Evolutionary conservation across 495 filamentous ascomycete species (phyloP).

Genomic region (Darksidea phi): DNA sequence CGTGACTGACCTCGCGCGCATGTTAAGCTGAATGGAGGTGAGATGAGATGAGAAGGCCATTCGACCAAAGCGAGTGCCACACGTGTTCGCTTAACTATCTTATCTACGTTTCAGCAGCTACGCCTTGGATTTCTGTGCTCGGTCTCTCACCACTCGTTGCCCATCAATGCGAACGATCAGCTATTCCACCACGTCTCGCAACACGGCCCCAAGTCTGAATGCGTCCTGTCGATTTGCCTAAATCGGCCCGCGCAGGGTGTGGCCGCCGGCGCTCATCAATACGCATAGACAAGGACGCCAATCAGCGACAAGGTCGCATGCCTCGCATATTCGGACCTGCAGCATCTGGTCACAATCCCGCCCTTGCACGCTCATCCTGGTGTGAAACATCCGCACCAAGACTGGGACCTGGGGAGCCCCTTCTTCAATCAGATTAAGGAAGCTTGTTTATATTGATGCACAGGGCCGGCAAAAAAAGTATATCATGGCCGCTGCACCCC

Average conservation of each 20-base stretch:
- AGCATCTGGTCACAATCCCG: background rate
- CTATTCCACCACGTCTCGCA: too few species aligned
- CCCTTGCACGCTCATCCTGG: slow-evolving; percentile 21
- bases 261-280: too few species aligned
- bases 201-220: too few species aligned
- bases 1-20: too few species aligned
- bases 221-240: too few species aligned
- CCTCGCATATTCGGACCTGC: slow-evolving; percentile 21
- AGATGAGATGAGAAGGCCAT: background rate
- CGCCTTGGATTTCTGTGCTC: too few species aligned
- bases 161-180: too few species aligned
- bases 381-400: slow-evolving; percentile 1
- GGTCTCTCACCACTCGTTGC: too few species aligned
- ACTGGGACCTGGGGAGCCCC: slow-evolving; percentile 1
- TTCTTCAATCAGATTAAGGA: background rate
- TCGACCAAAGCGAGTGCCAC: background rate
- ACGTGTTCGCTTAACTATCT: slow-evolving; percentile 1
- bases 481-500: slow-evolving; percentile 19
- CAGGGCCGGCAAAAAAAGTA: slow-evolving; percentile 6
- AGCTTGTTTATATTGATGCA: slow-evolving; percentile 11
- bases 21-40: slow-evolving; percentile 22
- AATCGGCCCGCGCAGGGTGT: too few species aligned
- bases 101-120: too few species aligned
- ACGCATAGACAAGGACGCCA: too few species aligned
- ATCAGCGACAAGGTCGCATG: too few species aligned